Evolutionary conservation across 2,329 filamentous ascomycete genomes (phyloP).

Genomic region (Colletotrichum sublineola): DNA sequence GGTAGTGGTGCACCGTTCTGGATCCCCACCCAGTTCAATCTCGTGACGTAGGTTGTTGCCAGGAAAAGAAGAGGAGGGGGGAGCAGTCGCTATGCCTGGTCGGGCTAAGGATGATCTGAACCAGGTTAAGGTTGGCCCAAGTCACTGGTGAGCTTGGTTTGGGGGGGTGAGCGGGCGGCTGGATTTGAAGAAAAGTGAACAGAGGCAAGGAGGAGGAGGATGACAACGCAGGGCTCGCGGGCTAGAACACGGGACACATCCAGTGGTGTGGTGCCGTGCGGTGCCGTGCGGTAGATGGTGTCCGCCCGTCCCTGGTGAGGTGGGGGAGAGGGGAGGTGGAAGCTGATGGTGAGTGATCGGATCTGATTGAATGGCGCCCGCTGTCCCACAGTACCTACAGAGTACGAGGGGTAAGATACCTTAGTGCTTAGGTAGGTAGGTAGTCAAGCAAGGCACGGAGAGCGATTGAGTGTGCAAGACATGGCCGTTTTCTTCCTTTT

Average conservation of each 20-base stretch:
- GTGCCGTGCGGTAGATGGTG: not conserved
- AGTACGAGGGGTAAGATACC: not conserved
- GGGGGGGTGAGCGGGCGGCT: not conserved
- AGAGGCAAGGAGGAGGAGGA: not conserved
- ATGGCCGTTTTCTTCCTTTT: not conserved
- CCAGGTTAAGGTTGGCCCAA: constrained; percentile 10
- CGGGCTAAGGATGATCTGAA: constrained; percentile 2
- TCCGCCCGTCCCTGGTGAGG: not conserved
- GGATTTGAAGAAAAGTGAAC: constrained; percentile 1
- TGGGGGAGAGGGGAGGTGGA: too few species aligned
- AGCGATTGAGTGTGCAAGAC: not conserved
- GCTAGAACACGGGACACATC: constrained; percentile 29
- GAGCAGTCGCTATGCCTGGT: constrained; percentile 25
- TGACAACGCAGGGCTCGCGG: constrained; percentile 27
- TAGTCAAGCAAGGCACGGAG: not conserved
- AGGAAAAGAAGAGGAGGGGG: constrained; percentile 24
- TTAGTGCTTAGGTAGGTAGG: too few species aligned
- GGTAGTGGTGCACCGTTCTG: constrained; percentile 14
- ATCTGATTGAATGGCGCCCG: not conserved
- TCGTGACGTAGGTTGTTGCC: constrained; percentile 40
- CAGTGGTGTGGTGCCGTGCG: not conserved
- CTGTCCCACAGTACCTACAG: not conserved
- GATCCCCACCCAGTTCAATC: constrained; percentile 27
- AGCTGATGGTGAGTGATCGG: not conserved
- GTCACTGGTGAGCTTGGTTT: not conserved